Evolutionary conservation across 139 green algal genomes (phyloP).

Genomic region (Raphidocelis subcapitata): DNA sequence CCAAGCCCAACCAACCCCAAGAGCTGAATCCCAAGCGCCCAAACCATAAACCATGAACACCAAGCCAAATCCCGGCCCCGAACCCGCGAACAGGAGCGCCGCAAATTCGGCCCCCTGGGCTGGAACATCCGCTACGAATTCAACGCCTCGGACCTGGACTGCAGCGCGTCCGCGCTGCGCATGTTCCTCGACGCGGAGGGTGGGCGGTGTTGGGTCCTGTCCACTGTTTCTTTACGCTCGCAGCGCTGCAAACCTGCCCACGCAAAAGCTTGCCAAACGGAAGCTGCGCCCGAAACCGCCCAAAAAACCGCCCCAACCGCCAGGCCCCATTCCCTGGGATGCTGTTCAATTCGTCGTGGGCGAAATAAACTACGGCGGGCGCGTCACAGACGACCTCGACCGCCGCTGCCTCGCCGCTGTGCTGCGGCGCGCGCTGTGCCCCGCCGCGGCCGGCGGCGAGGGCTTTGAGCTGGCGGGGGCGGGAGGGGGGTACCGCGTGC

Average conservation of each 20-base stretch:
- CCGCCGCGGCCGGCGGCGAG: slow-evolving; percentile 51
- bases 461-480: slow-evolving; percentile 58
- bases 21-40: too few species aligned
- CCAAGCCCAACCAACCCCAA: too few species aligned
- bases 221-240: too few species aligned
- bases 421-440: slow-evolving; percentile 70
- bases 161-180: slow-evolving; percentile 65
- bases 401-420: slow-evolving; percentile 74
- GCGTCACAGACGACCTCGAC: slow-evolving; percentile 89
- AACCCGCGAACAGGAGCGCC: slow-evolving; percentile 59
- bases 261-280: too few species aligned
- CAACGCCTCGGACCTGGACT: slow-evolving; percentile 83
- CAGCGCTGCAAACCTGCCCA: too few species aligned
- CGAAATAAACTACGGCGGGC: slow-evolving; percentile 89
- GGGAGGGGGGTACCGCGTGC: slow-evolving; percentile 57
- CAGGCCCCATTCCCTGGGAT: slow-evolving; percentile 68
- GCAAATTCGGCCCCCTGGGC: slow-evolving; percentile 86
- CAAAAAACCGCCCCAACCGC: neutral
- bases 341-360: slow-evolving; percentile 84
- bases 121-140: slow-evolving; percentile 93
- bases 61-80: neutral
- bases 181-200: slow-evolving; percentile 69
- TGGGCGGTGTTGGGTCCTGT: neutral
- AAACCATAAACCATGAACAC: too few species aligned
- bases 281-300: too few species aligned